Percentiles rank a stretch among this genome's conserved stretches.
phyloP scores from a whole-genome alignment of 768 basidiomycete species.

The Pholiota conissans region DNA sequence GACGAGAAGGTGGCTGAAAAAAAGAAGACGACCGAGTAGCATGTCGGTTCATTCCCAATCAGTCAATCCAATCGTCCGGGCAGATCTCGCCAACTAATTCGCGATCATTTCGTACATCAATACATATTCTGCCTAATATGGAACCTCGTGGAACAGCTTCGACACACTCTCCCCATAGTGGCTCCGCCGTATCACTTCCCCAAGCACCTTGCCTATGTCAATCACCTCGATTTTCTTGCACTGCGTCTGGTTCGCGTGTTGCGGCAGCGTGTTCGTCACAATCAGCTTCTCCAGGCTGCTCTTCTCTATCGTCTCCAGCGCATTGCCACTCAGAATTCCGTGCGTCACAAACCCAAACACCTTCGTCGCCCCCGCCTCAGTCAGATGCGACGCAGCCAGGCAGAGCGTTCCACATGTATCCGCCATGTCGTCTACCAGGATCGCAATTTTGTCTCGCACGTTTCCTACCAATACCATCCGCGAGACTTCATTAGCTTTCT shows the following conservation, averaged over 20 bases:
- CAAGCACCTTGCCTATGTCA: slow-evolving; percentile 92
- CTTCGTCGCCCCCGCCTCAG: slow-evolving; percentile 83
- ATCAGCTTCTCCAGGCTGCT: slow-evolving; percentile 90
- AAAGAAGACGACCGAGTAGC: slow-evolving; percentile 22
- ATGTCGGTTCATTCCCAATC: slow-evolving; percentile 19
- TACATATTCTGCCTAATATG: slow-evolving; percentile 53
- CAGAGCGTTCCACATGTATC: slow-evolving; percentile 95
- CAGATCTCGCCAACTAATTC: slow-evolving; percentile 23
- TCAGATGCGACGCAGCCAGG: slow-evolving; percentile 85
- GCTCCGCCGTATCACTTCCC: slow-evolving; percentile 92
- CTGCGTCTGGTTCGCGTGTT: slow-evolving; percentile 66
- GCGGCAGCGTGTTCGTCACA: slow-evolving; percentile 98
- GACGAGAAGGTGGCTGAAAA: slow-evolving; percentile 27
- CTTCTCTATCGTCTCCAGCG: slow-evolving; percentile 69
- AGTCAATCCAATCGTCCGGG: slow-evolving; percentile 24
- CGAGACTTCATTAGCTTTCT: slow-evolving; percentile 93
- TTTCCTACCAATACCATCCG: slow-evolving; percentile 96
- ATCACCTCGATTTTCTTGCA: slow-evolving; percentile 89
- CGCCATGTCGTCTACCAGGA: slow-evolving; percentile 98
- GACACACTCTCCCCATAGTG: slow-evolving; percentile 97
- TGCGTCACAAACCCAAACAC: slow-evolving; percentile 95
- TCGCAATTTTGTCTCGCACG: slow-evolving; percentile 89
- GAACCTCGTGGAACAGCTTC: slow-evolving; percentile 87
- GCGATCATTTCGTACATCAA: slow-evolving; percentile 15
- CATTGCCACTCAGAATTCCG: slow-evolving; percentile 91